A percentile compares a stretch with the other conserved stretches of the same genome.
Conservation (phyloP, 768 basidiomycete species). For the Suillus tomentosus region DNA sequence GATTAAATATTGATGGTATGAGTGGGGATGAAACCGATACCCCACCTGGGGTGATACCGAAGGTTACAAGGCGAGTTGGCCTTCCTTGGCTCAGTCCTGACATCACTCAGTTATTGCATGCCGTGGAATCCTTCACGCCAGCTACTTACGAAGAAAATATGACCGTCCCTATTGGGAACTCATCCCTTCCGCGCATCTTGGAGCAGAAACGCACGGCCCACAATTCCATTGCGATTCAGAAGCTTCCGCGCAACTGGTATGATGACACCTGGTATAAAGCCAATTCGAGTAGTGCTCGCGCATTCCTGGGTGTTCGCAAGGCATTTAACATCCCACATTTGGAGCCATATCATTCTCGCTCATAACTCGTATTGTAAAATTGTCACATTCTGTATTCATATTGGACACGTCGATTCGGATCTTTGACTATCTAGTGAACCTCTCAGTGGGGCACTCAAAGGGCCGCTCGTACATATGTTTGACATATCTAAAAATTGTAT, state of each 20-base stretch:
- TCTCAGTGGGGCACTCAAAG: too few relatives aligned
- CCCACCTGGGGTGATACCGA: background rate
- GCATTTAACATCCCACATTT: background rate
- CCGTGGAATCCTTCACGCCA: background rate
- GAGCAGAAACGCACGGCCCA: background rate
- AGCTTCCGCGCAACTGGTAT: background rate
- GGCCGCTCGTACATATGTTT: too few relatives aligned
- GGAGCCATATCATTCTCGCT: background rate
- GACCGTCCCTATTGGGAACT: background rate
- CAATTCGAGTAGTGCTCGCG: background rate
- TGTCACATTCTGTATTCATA: too few relatives aligned
- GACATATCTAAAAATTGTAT: too few relatives aligned
- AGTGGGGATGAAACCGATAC: conserved; percentile 14
- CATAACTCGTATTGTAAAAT: background rate
- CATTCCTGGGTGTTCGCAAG: background rate
- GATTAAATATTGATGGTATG: conserved; percentile 13
- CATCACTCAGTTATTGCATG: background rate
- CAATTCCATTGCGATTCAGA: conserved; percentile 1
- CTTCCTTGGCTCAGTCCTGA: background rate
- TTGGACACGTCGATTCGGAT: too few relatives aligned
- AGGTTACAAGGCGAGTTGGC: background rate
- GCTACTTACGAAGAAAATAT: background rate
- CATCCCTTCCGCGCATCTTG: background rate
- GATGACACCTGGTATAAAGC: background rate
- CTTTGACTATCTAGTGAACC: too few relatives aligned